Evolutionary conservation across 352 stramenopile genomes (phyloP).

Genomic region (Phytophthora quininea): DNA sequence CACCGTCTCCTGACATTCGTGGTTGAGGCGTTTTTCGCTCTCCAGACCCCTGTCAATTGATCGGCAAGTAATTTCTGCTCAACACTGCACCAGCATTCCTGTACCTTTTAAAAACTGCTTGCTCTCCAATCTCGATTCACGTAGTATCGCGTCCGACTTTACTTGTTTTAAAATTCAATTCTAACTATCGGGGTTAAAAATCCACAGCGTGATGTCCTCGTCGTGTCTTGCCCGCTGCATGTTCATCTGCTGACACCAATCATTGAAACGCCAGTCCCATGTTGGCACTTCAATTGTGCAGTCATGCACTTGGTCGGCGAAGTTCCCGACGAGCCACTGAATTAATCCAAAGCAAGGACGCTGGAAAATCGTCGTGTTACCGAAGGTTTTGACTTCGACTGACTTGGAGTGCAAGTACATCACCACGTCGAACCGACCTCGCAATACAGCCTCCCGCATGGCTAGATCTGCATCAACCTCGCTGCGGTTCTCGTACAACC

Average conservation of each 20-base stretch:
- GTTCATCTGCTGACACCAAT: constrained; percentile 22
- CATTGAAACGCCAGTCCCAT: constrained; percentile 29
- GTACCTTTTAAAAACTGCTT: too few species aligned
- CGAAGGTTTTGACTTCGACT: constrained; percentile 7
- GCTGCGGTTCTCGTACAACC: constrained; percentile 22
- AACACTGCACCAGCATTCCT: not conserved
- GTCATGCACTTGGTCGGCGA: constrained; percentile 3
- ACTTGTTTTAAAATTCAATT: not conserved
- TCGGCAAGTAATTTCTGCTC: not conserved
- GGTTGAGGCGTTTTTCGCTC: constrained; percentile 14
- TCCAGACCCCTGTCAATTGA: constrained; percentile 14
- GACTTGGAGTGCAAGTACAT: constrained; percentile 22
- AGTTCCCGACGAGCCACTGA: constrained; percentile 25
- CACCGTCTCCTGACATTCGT: constrained; percentile 14
- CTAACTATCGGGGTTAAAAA: constrained; percentile 1
- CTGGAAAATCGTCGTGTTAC: constrained; percentile 5
- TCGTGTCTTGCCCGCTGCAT: constrained; percentile 13
- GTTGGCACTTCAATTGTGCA: constrained; percentile 24
- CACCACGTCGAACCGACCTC: constrained; percentile 21
- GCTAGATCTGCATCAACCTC: constrained; percentile 15
- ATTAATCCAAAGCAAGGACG: constrained; percentile 9
- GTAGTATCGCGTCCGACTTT: not conserved
- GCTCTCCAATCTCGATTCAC: too few species aligned
- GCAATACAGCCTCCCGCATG: constrained; percentile 17
- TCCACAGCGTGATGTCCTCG: constrained; percentile 19